A percentile compares a stretch with the other conserved stretches of the same genome.
phyloP scores from a whole-genome alignment of 2,329 filamentous ascomycete genomes.

The Penicillium janthinellum region DNA sequence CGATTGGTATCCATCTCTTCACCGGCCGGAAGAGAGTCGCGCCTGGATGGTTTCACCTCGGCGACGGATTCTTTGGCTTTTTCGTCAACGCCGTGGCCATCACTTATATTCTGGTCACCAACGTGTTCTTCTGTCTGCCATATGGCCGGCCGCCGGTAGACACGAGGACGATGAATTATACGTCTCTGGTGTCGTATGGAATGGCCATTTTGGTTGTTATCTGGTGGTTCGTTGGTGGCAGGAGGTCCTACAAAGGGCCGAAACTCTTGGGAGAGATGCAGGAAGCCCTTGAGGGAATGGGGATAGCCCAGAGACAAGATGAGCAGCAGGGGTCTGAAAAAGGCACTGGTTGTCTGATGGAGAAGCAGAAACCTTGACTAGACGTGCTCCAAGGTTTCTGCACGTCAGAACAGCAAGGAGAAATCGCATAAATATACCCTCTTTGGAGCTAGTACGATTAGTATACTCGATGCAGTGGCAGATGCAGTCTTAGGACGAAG shows the following conservation, averaged over 20 bases:
- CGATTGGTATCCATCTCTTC: slow-evolving; percentile 10
- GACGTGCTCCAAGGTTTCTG: too few relatives aligned
- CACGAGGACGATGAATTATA: slow-evolving; percentile 9
- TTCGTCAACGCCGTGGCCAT: slow-evolving; percentile 8
- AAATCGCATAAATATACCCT: neutral
- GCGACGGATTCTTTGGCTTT: slow-evolving; percentile 8
- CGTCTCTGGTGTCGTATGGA: slow-evolving; percentile 9
- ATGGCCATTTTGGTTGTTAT: slow-evolving; percentile 10
- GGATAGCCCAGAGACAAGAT: neutral
- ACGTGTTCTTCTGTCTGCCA: slow-evolving; percentile 12
- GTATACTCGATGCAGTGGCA: neutral
- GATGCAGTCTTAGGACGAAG: neutral
- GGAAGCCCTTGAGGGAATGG: slow-evolving; percentile 5
- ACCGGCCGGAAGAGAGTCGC: slow-evolving; percentile 9
- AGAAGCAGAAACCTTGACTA: neutral
- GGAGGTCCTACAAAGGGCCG: slow-evolving; percentile 7
- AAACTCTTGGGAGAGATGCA: slow-evolving; percentile 6
- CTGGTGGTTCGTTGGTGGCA: slow-evolving; percentile 12
- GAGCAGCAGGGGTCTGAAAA: neutral
- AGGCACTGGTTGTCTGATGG: neutral
- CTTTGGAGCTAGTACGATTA: neutral
- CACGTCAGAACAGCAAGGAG: too few relatives aligned
- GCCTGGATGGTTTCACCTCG: slow-evolving; percentile 11
- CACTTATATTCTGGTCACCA: slow-evolving; percentile 9
- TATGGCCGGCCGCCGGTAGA: slow-evolving; percentile 7